Evolutionary conservation across 352 stramenopile genomes (phyloP), one percentile per base, ranked within the genome.

Genomic region (Phytophthora lateralis): DNA sequence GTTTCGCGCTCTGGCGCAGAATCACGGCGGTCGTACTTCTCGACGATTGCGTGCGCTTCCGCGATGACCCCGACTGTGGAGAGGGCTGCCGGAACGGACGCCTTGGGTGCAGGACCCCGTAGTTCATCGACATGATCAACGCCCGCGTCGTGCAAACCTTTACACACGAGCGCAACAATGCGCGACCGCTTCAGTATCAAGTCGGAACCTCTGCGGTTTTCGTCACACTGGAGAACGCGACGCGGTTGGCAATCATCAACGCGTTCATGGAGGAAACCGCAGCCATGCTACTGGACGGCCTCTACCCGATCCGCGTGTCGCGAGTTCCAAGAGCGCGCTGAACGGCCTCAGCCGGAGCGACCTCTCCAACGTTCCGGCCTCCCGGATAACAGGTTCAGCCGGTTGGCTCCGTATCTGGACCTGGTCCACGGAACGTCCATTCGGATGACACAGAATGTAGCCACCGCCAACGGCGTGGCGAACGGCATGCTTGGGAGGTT

Each of bases 381-480:
- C 1, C 24, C 55, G 2, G 35, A 62, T 11, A 34, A 24, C 3
- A 9, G 18, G 5, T 64, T 69, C 20, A 55, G 41, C 7, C 10
- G 61, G 0, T 43, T 64, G 47, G 47, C 54, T 32, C 41, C 61
- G 1, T 69, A 60, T 34, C 30, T 63, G 0, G 53, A 69, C 14
- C 34, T 64, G 1, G 44, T 60, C 5, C 34, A 48, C 7, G 53
- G 61, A 4, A 69, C 60, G 61, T 49, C 62, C 6, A 49, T 66
- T 15, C 62, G 65, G 37, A 37, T 70, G 2, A 63, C 53, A 0
- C 53, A 63, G 57, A 63, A 41, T 6, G 9, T 1, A n/a, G n/a
- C n/a, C n/a, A n/a, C n/a, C n/a, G n/a, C n/a, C n/a, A n/a, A n/a
- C n/a, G n/a, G n/a, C n/a, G 14, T 53, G 1, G 29, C 42, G 17